Conservation (phyloP, 768 basidiomycete genomes). For the Asterophora lycoperdoides region DNA sequence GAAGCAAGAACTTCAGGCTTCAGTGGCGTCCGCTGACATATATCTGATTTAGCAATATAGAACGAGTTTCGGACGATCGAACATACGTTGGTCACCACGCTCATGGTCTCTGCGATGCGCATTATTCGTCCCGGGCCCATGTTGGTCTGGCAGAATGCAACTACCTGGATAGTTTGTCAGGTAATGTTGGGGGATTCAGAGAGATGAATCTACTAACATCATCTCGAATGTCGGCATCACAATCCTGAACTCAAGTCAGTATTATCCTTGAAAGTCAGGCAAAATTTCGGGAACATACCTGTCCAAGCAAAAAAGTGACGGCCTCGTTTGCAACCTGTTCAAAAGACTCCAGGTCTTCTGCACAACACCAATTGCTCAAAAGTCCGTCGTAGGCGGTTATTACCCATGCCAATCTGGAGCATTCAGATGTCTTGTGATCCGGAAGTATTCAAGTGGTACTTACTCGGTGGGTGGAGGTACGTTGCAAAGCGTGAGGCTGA, state of each 20-base stretch:
- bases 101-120: constrained; percentile 48
- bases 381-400: constrained; percentile 63
- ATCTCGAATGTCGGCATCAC: constrained; percentile 56
- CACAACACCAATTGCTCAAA: constrained; percentile 56
- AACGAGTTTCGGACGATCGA: not conserved
- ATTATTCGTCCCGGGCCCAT: constrained; percentile 53
- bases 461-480: constrained; percentile 66
- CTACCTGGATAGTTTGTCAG: constrained; percentile 39
- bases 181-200: not conserved
- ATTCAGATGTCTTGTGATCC: constrained; percentile 2
- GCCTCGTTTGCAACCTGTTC: constrained; percentile 64
- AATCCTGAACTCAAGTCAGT: constrained; percentile 33
- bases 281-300: constrained; percentile 35
- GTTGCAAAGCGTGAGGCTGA: constrained; percentile 66
- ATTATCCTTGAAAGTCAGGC: not conserved
- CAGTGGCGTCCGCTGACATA: constrained; percentile 54
- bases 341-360: constrained; percentile 61
- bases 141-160: constrained; percentile 57
- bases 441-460: constrained; percentile 20
- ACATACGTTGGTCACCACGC: constrained; percentile 59
- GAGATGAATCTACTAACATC: constrained; percentile 39
- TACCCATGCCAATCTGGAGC: constrained; percentile 50
- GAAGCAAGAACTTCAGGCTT: constrained; percentile 41
- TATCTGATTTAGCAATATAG: constrained; percentile 1
- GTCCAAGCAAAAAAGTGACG: constrained; percentile 49